phyloP scores from a whole-genome alignment of 768 basidiomycete genomes.

The Clavaria fumosa region DNA sequence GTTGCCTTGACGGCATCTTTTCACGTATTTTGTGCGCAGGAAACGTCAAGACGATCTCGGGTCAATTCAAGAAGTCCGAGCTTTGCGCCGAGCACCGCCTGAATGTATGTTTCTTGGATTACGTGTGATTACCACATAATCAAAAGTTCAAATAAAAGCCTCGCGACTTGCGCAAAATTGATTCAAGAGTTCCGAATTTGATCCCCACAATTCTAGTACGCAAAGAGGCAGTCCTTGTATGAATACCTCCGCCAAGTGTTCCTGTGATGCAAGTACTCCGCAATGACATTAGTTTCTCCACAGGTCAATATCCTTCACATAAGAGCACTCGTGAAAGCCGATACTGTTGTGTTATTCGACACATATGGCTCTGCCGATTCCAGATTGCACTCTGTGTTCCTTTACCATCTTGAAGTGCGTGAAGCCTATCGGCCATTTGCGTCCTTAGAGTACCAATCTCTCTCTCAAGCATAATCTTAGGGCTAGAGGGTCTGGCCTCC shows the following conservation, averaged over 20 bases:
- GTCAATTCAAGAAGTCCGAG: slow-evolving; percentile 82
- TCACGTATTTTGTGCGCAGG: slow-evolving; percentile 28
- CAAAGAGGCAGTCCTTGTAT: slow-evolving; percentile 73
- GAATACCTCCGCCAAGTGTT: slow-evolving; percentile 14
- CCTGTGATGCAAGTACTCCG: slow-evolving; percentile 1
- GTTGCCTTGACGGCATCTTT: slow-evolving; percentile 8
- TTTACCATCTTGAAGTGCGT: slow-evolving; percentile 73
- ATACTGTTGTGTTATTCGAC: slow-evolving; percentile 84
- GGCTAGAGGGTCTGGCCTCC: slow-evolving; percentile 46
- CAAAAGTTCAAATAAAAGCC: slow-evolving; percentile 33
- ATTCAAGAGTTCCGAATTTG: slow-evolving; percentile 85
- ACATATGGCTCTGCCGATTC: slow-evolving; percentile 82
- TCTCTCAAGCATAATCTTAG: slow-evolving; percentile 64
- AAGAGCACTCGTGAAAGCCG: slow-evolving; percentile 85
- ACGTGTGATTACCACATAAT: slow-evolving; percentile 5
- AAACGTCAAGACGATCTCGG: slow-evolving; percentile 74
- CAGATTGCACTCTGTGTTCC: slow-evolving; percentile 68
- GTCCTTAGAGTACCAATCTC: too few species aligned
- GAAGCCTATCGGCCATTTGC: too few species aligned
- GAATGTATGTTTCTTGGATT: slow-evolving; percentile 50
- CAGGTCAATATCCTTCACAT: slow-evolving; percentile 92
- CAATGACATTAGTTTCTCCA: slow-evolving; percentile 9
- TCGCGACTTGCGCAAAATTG: slow-evolving; percentile 93
- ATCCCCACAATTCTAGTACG: slow-evolving; percentile 88
- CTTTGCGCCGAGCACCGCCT: slow-evolving; percentile 76